Evolutionary conservation across 106 monocot genomes (phyloP), one percentile per base, ranked within the genome.

Genomic region (Gastrodia elata): DNA sequence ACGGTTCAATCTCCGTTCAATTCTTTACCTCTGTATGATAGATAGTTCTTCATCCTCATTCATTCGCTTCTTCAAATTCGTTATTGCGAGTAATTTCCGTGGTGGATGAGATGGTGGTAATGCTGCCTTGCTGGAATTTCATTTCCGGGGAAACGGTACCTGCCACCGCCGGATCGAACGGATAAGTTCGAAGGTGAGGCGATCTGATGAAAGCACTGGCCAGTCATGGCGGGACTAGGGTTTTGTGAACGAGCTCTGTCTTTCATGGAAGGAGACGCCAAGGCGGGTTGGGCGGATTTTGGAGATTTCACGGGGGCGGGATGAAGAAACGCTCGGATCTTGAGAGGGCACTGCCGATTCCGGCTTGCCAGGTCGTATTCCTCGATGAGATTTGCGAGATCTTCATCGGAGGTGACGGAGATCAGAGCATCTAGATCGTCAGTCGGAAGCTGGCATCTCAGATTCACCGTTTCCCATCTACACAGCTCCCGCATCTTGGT

Each of bases 401-500:
- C 94, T 68, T 89, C 89, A 24, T 87, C 89, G 28, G 85, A 85
- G 9, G 81, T 89, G 68, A 94, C 71, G 14, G 93, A 85, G 32
- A 93, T 77, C 1, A 89, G 83, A 20, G 89, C 87, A 73, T 94
- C 94, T 25, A 94, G 84, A 55, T 91, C 94, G 73, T 89, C 89
- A 18, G 77, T 87, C 34, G 91, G 94, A 4, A 91, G 83, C 83
- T 91, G 91, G 77, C 91, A 95, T 68, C 89, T 74, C 59, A 95
- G 34, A 61, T 44, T 71, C 36, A 82, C 73, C 34, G 15, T 56
- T 1, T 73, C 77, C 76, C 78, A 87, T 20, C 89, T 85, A 78
- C 89, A 89, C 69, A 94, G 33, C 75, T 85, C 85, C 78, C 74
- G 76, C 72, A 94, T 46, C 77, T 94, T 89, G 67, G 8, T 65